phyloP scores from a whole-genome alignment of 495 filamentous ascomycete species.

The Aspergillus carlsbadensis region DNA sequence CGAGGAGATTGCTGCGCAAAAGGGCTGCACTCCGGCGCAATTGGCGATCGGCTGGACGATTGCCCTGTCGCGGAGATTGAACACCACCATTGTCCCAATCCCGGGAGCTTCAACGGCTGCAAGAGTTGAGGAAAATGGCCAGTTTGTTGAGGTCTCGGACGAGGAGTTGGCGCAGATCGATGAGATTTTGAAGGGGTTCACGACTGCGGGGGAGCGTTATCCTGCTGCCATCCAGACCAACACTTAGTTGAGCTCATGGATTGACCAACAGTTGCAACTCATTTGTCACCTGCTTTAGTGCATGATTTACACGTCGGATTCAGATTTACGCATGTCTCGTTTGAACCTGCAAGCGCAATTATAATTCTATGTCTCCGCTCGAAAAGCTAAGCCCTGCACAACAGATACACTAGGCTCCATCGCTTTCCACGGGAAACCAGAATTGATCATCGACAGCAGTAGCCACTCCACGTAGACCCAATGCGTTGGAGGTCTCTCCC shows the following conservation, averaged over 20 bases:
- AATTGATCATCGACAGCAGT: too few relatives aligned
- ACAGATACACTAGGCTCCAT: too few relatives aligned
- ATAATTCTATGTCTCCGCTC: too few relatives aligned
- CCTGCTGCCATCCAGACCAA: background rate
- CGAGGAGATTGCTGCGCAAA: slow-evolving; percentile 58
- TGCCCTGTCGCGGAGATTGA: slow-evolving; percentile 45
- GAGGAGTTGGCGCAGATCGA: slow-evolving; percentile 54
- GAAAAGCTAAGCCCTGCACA: too few relatives aligned
- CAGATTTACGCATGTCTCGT: too few relatives aligned
- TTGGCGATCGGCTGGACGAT: slow-evolving; percentile 66
- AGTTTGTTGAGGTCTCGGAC: slow-evolving; percentile 40
- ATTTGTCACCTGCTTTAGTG: too few relatives aligned
- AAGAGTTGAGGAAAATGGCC: slow-evolving; percentile 51
- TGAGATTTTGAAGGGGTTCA: slow-evolving; percentile 13
- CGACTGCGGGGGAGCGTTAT: background rate
- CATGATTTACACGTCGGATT: too few relatives aligned
- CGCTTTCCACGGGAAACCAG: too few relatives aligned
- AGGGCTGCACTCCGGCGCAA: slow-evolving; percentile 66
- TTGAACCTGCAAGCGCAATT: too few relatives aligned
- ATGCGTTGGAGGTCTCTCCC: too few relatives aligned
- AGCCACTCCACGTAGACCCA: too few relatives aligned
- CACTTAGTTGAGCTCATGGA: background rate
- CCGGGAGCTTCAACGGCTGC: slow-evolving; percentile 58
- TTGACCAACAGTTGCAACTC: too few relatives aligned
- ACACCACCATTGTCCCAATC: slow-evolving; percentile 68